Evolutionary conservation across 768 basidiomycete genomes (phyloP), one percentile per base, ranked within the genome.

Genomic region (Galerina sulciceps): DNA sequence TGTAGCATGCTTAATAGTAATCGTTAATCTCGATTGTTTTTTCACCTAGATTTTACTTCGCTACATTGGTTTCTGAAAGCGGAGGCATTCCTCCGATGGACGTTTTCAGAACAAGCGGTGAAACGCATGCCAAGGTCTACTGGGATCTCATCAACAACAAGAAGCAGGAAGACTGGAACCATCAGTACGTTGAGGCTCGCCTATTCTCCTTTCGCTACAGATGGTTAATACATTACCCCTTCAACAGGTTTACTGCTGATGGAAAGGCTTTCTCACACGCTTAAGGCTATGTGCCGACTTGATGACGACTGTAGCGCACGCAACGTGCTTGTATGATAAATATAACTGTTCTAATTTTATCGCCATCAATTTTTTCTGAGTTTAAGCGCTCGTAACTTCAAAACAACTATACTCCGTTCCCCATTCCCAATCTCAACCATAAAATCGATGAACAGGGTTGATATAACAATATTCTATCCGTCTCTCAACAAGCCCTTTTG

Each of bases 41-140:
- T 15, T 43, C 14, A 15, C 40, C 6, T 14, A 74, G 73, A 37
- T 73, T 74, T 49, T 68, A 70, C 48, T 74, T 63, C 57, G 71
- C 69, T 0, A 63, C 64, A 6, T 47, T 73, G 14, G 69, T 72
- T 10, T 67, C 69, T 2, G 22, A 56, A n/a, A 56, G 47, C 14
- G 71, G 69, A 4, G 63, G 55, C 0, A 38, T 57, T 15, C 59
- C 65, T 15, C 35, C 52, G 0, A 34, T 35, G 10, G 62, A 63
- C 4, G 53, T 48, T 6, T 74, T 73, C 42, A 35, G 26, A 1
- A 62, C 58, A 8, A 68, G 72, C 48, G 73, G 67, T 31, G 63
- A 63, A 11, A 58, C 64, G 8, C 69, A 73, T 44, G 71, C 69
- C 0, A 47, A 70, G 46, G 69, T 68, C 4, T 72, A 67, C 44